phyloP scores from a whole-genome alignment of 1,284 basidiomycete genomes.

The Fomitopsis pinicola region DNA sequence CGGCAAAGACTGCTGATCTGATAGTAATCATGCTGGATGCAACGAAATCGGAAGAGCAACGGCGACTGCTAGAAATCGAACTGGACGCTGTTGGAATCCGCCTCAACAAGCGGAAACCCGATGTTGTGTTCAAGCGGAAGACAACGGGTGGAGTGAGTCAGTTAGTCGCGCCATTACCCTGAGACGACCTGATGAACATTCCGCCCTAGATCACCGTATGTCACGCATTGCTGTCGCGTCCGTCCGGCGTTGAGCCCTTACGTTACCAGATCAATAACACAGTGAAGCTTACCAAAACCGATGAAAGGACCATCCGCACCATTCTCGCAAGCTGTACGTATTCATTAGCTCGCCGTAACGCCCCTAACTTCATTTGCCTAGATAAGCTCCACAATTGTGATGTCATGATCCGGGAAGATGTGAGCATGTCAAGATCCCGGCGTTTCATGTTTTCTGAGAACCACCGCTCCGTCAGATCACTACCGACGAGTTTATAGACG shows the following conservation, averaged over 20 bases:
- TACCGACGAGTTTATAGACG: conserved; percentile 96
- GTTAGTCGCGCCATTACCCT: background rate
- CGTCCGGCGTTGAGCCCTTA: conserved; percentile 3
- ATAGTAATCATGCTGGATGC: conserved; percentile 96
- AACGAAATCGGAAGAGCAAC: conserved; percentile 94
- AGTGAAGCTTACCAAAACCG: conserved; percentile 91
- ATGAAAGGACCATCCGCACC: conserved; percentile 91
- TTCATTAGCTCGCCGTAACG: conserved; percentile 2
- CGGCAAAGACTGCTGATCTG: conserved; percentile 94
- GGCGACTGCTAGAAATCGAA: conserved; percentile 84
- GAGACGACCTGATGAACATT: background rate
- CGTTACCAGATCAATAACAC: conserved; percentile 73
- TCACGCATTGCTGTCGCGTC: conserved; percentile 9
- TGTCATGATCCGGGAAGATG: conserved; percentile 95
- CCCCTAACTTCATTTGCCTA: conserved; percentile 21
- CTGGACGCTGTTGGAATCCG: conserved; percentile 96
- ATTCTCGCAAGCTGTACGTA: conserved; percentile 81
- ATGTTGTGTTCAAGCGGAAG: conserved; percentile 83
- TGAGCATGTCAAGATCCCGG: conserved; percentile 34
- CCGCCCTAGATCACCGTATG: conserved; percentile 46
- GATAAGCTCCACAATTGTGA: conserved; percentile 92
- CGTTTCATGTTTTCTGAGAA: background rate
- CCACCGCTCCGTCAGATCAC: conserved; percentile 60
- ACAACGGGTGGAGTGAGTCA: conserved; percentile 84
- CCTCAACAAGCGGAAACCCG: conserved; percentile 85